A percentile compares a stretch with the other conserved stretches of the same genome.
Evolutionary conservation across 169 alveolate genomes (phyloP).

Genomic region (Amoebophrya sp.): DNA sequence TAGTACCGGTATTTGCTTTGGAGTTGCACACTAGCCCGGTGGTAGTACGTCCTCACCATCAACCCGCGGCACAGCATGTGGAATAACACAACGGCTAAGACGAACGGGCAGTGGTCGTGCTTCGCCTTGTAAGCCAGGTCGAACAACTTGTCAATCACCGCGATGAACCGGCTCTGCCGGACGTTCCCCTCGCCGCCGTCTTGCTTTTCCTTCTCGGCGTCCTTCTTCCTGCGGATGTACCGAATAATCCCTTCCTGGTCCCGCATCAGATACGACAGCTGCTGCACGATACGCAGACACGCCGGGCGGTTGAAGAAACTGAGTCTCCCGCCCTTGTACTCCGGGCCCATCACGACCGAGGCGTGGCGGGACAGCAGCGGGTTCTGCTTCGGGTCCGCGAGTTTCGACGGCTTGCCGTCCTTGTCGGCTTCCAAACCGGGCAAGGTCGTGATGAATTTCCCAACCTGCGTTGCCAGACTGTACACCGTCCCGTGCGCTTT

Average conservation of each 20-base stretch:
- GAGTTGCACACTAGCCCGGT: not conserved
- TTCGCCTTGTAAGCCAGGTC: slow-evolving; percentile 17
- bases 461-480: not conserved
- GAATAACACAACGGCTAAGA: slow-evolving; percentile 6
- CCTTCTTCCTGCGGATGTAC: not conserved
- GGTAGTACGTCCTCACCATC: slow-evolving; percentile 11
- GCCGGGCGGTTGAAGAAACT: not conserved
- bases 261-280: not conserved
- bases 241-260: not conserved
- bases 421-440: not conserved
- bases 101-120: slow-evolving; percentile 32
- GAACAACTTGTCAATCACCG: slow-evolving; percentile 5
- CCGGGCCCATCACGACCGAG: not conserved
- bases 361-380: not conserved
- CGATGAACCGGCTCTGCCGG: not conserved
- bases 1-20: slow-evolving; percentile 30
- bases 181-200: not conserved
- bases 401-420: not conserved
- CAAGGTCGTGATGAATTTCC: slow-evolving; percentile 6
- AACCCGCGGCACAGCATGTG: slow-evolving; percentile 8
- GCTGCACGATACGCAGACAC: not conserved
- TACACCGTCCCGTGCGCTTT: slow-evolving; percentile 25
- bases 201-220: not conserved
- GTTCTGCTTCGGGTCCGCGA: slow-evolving; percentile 10
- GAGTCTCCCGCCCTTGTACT: not conserved